These are phyloP conservation scores for Grosmannia clavigera DNA, from an alignment of 2,329 filamentous ascomycete species.

Conservation along the genomic window DNA sequence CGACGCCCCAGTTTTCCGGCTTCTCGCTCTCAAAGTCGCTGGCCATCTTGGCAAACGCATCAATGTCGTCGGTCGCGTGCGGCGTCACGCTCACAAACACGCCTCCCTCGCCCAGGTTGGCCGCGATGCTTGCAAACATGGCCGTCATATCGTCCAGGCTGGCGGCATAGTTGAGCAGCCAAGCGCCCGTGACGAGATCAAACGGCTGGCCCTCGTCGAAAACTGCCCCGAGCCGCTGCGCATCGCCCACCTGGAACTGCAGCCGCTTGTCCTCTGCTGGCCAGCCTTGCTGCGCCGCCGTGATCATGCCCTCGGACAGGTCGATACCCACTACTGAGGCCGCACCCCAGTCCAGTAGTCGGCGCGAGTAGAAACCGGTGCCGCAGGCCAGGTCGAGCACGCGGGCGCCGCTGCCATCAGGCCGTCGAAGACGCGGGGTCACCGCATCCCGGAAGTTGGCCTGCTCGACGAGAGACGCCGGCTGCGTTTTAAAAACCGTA, in stretches of 20 bases:
- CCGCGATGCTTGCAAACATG: slow-evolving; percentile 23
- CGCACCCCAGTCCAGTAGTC: slow-evolving; percentile 22
- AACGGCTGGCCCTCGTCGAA: slow-evolving; percentile 14
- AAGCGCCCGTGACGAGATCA: slow-evolving; percentile 23
- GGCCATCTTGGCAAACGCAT: neutral
- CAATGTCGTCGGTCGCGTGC: slow-evolving; percentile 6
- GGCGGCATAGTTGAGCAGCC: slow-evolving; percentile 25
- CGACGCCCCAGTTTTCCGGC: neutral
- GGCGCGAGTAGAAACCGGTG: slow-evolving; percentile 22
- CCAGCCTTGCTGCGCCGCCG: slow-evolving; percentile 13
- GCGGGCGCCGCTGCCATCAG: slow-evolving; percentile 2
- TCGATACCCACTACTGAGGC: slow-evolving; percentile 22
- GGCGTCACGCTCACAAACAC: slow-evolving; percentile 20
- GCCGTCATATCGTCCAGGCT: slow-evolving; percentile 16
- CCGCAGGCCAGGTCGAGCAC: slow-evolving; percentile 27
- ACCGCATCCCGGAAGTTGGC: slow-evolving; percentile 8
- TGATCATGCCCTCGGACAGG: slow-evolving; percentile 22
- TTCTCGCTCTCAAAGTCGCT: neutral
- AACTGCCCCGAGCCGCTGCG: slow-evolving; percentile 13
- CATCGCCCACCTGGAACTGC: slow-evolving; percentile 15
- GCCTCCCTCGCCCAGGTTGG: slow-evolving; percentile 22
- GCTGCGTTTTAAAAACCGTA: slow-evolving; percentile 8
- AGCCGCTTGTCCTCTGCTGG: slow-evolving; percentile 1
- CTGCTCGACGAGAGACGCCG: slow-evolving; percentile 7
- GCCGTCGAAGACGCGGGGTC: slow-evolving; percentile 1